A percentile compares a stretch with the other conserved stretches of the same genome.
Evolutionary conservation across 163 green algal genomes (phyloP).

Genomic region (Chloroidium sp.): DNA sequence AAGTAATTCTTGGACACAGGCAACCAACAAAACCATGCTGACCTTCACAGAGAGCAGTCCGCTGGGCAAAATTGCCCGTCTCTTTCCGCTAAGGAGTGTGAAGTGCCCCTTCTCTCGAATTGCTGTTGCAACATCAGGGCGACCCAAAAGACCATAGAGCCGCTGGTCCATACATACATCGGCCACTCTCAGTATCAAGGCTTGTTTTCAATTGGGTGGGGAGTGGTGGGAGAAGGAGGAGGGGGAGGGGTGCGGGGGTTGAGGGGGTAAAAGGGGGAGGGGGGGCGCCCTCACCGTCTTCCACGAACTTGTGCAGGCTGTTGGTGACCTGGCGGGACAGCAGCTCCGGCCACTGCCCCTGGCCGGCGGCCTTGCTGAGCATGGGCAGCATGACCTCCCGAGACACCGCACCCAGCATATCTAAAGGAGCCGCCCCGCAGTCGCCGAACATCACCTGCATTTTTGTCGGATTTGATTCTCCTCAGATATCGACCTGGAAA

Average conservation of each 20-base stretch:
- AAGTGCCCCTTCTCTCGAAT: neutral
- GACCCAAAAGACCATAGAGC: no score
- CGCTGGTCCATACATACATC: neutral
- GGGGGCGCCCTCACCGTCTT: slow-evolving; percentile 36
- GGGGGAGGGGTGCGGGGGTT: neutral
- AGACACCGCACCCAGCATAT: slow-evolving; percentile 61
- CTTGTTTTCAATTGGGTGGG: neutral
- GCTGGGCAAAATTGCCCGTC: neutral
- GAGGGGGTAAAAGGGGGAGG: neutral
- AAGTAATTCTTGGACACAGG: neutral
- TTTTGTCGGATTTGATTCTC: no score
- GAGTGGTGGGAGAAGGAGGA: neutral
- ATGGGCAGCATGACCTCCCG: slow-evolving; percentile 81
- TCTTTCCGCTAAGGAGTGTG: neutral
- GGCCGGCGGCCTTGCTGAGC: slow-evolving; percentile 62
- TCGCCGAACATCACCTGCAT: slow-evolving; percentile 66
- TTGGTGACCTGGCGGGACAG: slow-evolving; percentile 74
- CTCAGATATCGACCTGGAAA: no score
- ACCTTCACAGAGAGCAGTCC: neutral
- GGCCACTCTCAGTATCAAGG: neutral
- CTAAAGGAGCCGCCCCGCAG: slow-evolving; percentile 64
- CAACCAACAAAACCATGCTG: neutral
- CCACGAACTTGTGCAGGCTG: slow-evolving; percentile 79
- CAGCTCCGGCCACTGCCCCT: slow-evolving; percentile 71
- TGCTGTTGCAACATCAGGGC: neutral